Percentiles rank a stretch among this genome's conserved stretches.
These are phyloP conservation scores for Odontarrhena argentea DNA, from an alignment of 345 rosid species.

Conservation along the genomic window DNA sequence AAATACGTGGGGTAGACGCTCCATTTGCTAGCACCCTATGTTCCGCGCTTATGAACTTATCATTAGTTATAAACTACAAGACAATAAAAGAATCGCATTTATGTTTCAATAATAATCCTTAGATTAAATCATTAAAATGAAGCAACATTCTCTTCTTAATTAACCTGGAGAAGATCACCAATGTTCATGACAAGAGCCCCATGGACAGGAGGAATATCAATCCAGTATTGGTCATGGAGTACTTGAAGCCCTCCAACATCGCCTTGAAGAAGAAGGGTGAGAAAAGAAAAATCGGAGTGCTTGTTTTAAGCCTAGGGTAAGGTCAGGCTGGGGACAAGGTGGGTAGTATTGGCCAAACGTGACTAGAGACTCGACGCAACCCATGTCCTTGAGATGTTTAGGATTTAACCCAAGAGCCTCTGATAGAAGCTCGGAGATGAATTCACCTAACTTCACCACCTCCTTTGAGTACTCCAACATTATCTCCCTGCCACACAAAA, in stretches of 20 bases:
- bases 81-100: not conserved
- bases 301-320: conserved; percentile 51
- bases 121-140: not conserved
- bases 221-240: conserved; percentile 50
- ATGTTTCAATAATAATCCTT: no score
- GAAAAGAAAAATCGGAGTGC: conserved; percentile 55
- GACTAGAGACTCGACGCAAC: conserved; percentile 16
- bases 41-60: conserved; percentile 16
- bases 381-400: conserved; percentile 39
- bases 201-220: conserved; percentile 54
- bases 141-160: not conserved
- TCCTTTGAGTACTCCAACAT: conserved; percentile 40
- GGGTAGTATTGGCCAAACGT: conserved; percentile 55
- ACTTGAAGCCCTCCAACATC: conserved; percentile 67
- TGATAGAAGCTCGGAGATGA: conserved; percentile 44
- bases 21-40: conserved; percentile 50
- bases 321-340: conserved; percentile 56
- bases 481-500: conserved; percentile 33
- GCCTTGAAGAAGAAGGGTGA: conserved; percentile 63
- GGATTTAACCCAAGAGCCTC: conserved; percentile 51
- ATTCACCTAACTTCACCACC: conserved; percentile 34
- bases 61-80: conserved; percentile 51
- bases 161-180: conserved; percentile 66
- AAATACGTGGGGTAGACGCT: conserved; percentile 42
- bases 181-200: conserved; percentile 57